phyloP scores from a whole-genome alignment of 345 rosid genomes.

The Corymbia maculata region DNA sequence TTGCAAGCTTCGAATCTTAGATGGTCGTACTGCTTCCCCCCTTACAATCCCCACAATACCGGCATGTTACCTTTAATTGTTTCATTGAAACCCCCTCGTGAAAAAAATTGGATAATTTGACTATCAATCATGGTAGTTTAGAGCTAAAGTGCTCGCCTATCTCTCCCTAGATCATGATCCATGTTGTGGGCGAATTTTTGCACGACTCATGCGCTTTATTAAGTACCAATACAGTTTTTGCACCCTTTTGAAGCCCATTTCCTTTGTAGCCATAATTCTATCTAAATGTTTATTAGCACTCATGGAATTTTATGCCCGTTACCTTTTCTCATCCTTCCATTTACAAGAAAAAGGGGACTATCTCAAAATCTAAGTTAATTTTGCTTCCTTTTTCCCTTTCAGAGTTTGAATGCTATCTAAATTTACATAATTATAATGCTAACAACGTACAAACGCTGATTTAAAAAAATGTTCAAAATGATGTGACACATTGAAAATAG shows the following conservation, averaged over 20 bases:
- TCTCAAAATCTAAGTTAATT: neutral
- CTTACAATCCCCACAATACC: neutral
- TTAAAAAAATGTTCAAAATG: neutral
- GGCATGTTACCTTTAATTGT: neutral
- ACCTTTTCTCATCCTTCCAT: neutral
- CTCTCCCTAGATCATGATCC: neutral
- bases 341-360: neutral
- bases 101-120: neutral
- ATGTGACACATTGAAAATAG: neutral
- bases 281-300: neutral
- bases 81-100: neutral
- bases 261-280: neutral
- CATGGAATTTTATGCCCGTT: neutral
- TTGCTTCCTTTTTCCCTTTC: neutral
- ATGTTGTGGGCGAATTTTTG: neutral
- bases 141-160: neutral
- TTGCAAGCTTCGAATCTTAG: neutral
- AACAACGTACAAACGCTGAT: neutral
- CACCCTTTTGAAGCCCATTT: neutral
- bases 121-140: neutral
- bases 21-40: neutral
- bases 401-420: neutral
- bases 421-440: neutral
- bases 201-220: neutral
- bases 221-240: neutral